These are phyloP conservation scores for Thuja plicata DNA, from an alignment of 83 land plant species.

Conservation along the genomic window DNA sequence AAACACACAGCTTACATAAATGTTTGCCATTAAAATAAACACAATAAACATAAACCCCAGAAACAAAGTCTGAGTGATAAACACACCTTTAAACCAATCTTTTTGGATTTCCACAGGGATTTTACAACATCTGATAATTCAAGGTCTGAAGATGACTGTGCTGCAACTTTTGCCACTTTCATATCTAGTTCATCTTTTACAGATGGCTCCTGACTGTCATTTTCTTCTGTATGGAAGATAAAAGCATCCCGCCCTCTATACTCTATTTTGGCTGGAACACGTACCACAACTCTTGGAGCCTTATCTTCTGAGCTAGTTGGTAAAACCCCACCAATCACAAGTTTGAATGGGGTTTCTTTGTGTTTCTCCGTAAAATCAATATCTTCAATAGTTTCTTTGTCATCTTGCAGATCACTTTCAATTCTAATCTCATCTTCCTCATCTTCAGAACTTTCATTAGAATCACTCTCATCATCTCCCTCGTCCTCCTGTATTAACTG, in stretches of 20 bases:
- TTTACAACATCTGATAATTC: slow-evolving; percentile 86
- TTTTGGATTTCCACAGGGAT: slow-evolving; percentile 64
- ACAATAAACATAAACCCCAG: neutral
- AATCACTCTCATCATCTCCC: slow-evolving; percentile 36
- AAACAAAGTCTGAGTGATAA: neutral
- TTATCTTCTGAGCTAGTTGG: slow-evolving; percentile 64
- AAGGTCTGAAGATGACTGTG: slow-evolving; percentile 66
- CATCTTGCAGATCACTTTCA: slow-evolving; percentile 45
- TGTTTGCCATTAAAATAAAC: neutral
- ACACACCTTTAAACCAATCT: slow-evolving; percentile 66
- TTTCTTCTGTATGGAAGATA: slow-evolving; percentile 60
- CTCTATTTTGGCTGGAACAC: slow-evolving; percentile 86
- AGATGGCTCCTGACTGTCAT: slow-evolving; percentile 17
- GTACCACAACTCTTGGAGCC: slow-evolving; percentile 39
- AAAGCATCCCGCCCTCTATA: slow-evolving; percentile 69
- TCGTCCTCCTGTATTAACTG: slow-evolving; percentile 50
- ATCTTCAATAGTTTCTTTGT: slow-evolving; percentile 32
- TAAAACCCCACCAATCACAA: slow-evolving; percentile 84
- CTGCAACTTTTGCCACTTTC: slow-evolving; percentile 66
- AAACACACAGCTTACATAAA: neutral
- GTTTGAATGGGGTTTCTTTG: slow-evolving; percentile 47
- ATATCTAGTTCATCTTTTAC: slow-evolving; percentile 34
- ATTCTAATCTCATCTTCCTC: slow-evolving; percentile 44
- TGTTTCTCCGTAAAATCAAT: slow-evolving; percentile 31
- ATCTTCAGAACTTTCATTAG: slow-evolving; percentile 43